Evolutionary conservation across 805 yeast species (phyloP).

Genomic region (Candida corydali): DNA sequence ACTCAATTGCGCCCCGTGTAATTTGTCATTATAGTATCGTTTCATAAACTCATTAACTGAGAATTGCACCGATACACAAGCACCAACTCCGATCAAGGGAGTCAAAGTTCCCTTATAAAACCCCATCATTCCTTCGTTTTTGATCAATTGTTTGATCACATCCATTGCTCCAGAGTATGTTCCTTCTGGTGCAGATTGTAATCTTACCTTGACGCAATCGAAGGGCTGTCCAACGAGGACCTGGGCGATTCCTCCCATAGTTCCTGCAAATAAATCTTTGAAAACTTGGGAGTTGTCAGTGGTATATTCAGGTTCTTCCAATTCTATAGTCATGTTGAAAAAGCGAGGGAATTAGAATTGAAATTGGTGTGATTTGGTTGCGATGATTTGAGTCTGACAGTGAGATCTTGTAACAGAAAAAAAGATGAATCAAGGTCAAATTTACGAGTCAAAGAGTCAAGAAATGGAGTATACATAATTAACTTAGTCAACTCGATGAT

Average conservation of each 20-base stretch:
- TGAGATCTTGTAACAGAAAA: not conserved
- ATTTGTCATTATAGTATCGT: constrained; percentile 55
- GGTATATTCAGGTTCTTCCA: constrained; percentile 39
- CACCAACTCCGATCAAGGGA: constrained; percentile 66
- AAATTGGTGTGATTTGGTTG: no score
- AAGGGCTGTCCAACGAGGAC: constrained; percentile 95
- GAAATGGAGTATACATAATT: no score
- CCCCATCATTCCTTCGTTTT: constrained; percentile 38
- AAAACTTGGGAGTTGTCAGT: constrained; percentile 42
- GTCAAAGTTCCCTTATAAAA: constrained; percentile 46
- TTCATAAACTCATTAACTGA: constrained; percentile 95
- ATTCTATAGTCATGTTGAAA: constrained; percentile 33
- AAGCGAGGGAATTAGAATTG: not conserved
- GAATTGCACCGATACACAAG: constrained; percentile 94
- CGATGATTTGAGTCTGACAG: no score
- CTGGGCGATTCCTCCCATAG: constrained; percentile 94
- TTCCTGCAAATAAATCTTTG: constrained; percentile 86
- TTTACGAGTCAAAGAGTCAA: not conserved
- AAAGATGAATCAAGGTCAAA: not conserved
- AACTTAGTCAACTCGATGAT: no score
- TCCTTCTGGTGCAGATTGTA: constrained; percentile 84
- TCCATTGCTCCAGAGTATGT: constrained; percentile 69
- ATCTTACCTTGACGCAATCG: constrained; percentile 89
- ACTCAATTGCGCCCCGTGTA: constrained; percentile 43
- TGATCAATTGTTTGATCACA: constrained; percentile 65